Percentiles rank a stretch among this genome's conserved stretches.
Evolutionary conservation across 1,284 basidiomycete genomes (phyloP).

Genomic region (Sanghuangporus baumii): DNA sequence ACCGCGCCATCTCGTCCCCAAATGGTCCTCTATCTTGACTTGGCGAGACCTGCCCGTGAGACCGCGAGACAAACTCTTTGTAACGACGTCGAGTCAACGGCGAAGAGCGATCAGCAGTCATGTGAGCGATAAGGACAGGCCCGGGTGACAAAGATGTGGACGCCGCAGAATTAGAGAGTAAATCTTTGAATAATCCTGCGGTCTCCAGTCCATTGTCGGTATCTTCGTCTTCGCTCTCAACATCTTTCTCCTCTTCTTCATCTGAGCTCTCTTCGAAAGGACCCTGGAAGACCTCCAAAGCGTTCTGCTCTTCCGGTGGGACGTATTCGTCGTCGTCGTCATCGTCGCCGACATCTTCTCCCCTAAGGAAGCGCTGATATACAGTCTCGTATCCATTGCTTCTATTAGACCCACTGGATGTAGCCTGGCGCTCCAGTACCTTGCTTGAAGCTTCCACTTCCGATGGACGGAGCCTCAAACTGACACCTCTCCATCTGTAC

Average conservation of each 20-base stretch:
- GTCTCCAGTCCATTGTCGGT: constrained; percentile 29
- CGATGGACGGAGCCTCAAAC: constrained; percentile 19
- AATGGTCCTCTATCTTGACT: constrained; percentile 11
- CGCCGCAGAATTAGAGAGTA: constrained; percentile 28
- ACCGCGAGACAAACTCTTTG: constrained; percentile 28
- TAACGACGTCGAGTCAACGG: constrained; percentile 46
- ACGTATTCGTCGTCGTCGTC: constrained; percentile 56
- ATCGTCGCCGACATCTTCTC: constrained; percentile 57
- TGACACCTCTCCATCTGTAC: constrained; percentile 15
- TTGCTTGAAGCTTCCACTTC: neutral
- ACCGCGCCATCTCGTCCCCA: constrained; percentile 26
- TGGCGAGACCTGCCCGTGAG: constrained; percentile 7
- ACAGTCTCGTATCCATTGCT: constrained; percentile 28
- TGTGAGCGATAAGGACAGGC: constrained; percentile 45
- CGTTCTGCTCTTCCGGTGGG: constrained; percentile 18
- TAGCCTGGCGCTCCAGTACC: neutral
- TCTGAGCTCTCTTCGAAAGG: constrained; percentile 21
- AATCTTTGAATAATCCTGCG: constrained; percentile 39
- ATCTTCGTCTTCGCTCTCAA: constrained; percentile 22
- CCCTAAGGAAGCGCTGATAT: constrained; percentile 56
- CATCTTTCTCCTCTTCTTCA: constrained; percentile 20
- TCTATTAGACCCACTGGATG: neutral
- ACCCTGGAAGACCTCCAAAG: constrained; percentile 16
- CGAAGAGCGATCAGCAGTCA: constrained; percentile 34
- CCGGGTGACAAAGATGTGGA: constrained; percentile 29